Evolutionary conservation across 345 rosid species (phyloP), one percentile per base, ranked within the genome.

Genomic region (Moringa oleifera): DNA sequence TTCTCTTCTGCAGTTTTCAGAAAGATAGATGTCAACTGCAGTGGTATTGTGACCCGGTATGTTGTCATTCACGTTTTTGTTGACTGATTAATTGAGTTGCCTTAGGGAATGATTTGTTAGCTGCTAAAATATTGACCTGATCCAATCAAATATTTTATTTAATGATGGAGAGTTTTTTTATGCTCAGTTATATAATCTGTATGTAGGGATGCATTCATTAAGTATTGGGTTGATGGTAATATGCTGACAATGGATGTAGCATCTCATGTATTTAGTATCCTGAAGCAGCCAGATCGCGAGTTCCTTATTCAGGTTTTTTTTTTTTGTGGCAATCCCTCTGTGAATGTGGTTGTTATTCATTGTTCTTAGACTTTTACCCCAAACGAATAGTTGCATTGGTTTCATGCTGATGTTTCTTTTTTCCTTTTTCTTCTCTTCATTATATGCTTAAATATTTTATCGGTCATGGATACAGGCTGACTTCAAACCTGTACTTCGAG

Each of bases 401-500:
- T 45, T 17, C 31, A 12, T 21, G n/a, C 12, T 52, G 13, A 25
- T 7, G 28, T 4, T 24, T 24, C n/a, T 20, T 54, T 13, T 51
- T 18, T 22, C 59, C 12, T 67, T 17, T 59, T 69, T 36, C 60
- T 52, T 51, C 23, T 36, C 54, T 36, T 45, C 49, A 56, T 51
- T 58, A 41, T 50, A 50, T 69, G 64, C 23, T 23, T 10, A 50
- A 31, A 49, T 51, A 31, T n/a, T 52, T 63, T 68, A 20, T 23
- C 23, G 11, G 66, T 61, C 49, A 65, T 66, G 62, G 58, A 63
- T 67, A 74, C 78, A 92, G 98, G 97, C 75, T 51, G 97, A 89
- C 75, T 92, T 92, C 76, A 83, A 81, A 73, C 92, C 96, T 63
- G 69, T 93, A 49, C 87, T 93, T 71, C 85, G 71, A 65, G 97